Base-by-base conservation (phyloP, 768 basidiomycete genomes). In the Suillus alpinus region DNA sequence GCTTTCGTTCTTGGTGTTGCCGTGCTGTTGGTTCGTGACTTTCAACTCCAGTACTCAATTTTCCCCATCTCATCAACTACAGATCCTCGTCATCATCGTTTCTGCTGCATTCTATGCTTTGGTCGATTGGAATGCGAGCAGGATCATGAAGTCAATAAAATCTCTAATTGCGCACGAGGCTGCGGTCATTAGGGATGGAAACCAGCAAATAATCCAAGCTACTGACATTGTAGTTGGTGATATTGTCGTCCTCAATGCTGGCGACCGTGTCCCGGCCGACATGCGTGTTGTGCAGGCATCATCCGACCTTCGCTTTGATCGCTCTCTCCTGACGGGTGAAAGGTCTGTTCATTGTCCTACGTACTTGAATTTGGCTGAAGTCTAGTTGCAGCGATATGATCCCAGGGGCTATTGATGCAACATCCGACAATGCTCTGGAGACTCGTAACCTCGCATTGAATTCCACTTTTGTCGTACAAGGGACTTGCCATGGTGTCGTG, bases 191-290 rank as follows among this genome's bases (percentile, higher is more conserved):
- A 77, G 82, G 1, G 78, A 82, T 65, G 75, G 77, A 16, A 74
- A 77, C 31, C 73, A 71, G 41, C 72, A 78, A 50, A 79, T 76
- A 9, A 73, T 86, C 0, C 77, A 84, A 13, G 86, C 86, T 10
- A 81, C 83, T 59, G 80, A 86, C 46, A 81, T 88, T 41, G 85
- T 90, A 7, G 82, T 84, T 0, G 89, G 89, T 14, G 89, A 91
- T 66, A 69, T 91, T 32, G 81, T 89, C 57, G 76, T 78, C 1
- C 81, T 91, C 66, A 74, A 74, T 29, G 81, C 89, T 59, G 89
- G 89, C 29, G 84, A 86, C 66, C 85, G 87, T 16, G 81, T 90
- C 2, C 89, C 89, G 0, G 88, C 89, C 4, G 89, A 91, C 66
- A 60, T 91, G 16, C 81, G 85, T 53, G 75, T 91, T n/a, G 78